phyloP scores from a whole-genome alignment of 345 rosid genomes.

The Eucalyptus paniculata region DNA sequence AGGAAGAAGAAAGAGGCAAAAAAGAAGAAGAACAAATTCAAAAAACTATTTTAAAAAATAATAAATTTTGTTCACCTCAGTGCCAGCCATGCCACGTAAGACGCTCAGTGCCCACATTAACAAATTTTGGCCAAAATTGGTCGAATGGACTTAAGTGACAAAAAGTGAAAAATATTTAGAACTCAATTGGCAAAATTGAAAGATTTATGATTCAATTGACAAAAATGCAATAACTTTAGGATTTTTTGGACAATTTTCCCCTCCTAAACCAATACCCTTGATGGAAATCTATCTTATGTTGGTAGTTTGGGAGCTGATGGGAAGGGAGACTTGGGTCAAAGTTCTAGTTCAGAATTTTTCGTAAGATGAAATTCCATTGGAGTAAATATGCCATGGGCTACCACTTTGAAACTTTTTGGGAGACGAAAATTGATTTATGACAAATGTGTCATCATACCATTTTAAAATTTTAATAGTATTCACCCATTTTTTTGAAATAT shows the following conservation, averaged over 20 bases:
- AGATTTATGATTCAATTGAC: fast-evolving
- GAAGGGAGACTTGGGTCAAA: background rate
- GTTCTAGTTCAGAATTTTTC: background rate
- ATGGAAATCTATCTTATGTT: background rate
- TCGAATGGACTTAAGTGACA: fast-evolving
- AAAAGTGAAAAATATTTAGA: too few species aligned
- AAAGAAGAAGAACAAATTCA: too few species aligned
- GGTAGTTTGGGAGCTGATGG: background rate
- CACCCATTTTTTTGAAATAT: background rate
- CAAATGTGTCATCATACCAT: background rate
- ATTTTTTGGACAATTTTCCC: fast-evolving
- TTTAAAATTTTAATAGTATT: background rate
- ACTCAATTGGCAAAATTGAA: too few species aligned
- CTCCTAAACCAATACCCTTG: background rate
- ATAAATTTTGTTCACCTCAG: fast-evolving
- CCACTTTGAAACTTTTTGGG: background rate
- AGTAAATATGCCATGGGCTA: background rate
- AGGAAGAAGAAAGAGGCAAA: too few species aligned
- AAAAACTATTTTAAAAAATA: too few species aligned
- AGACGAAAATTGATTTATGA: fast-evolving
- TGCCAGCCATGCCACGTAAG: fast-evolving
- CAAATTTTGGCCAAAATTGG: fast-evolving
- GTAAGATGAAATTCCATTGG: background rate
- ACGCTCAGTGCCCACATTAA: fast-evolving
- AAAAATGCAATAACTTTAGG: fast-evolving